Conservation (phyloP, 2,329 filamentous ascomycete genomes). For the Scleromitrula shiraiana region DNA sequence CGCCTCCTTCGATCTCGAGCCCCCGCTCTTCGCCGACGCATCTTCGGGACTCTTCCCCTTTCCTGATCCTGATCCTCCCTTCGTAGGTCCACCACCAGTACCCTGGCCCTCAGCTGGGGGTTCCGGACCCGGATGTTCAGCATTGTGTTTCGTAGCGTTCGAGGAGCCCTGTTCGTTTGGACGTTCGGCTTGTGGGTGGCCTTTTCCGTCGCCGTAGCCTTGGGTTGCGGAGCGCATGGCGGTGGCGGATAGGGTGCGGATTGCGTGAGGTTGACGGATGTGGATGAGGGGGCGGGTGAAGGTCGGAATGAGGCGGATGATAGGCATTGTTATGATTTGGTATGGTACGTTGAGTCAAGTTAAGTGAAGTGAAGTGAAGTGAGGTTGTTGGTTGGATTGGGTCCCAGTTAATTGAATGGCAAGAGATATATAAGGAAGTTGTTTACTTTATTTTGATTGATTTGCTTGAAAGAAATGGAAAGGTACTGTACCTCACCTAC, state of each 20-base stretch:
- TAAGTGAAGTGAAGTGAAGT: too few relatives aligned
- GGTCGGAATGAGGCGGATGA: too few relatives aligned
- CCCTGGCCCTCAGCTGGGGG: slow-evolving; percentile 35
- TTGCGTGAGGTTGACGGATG: slow-evolving; percentile 11
- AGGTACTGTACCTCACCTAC: neutral
- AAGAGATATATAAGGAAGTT: too few relatives aligned
- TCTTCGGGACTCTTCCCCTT: slow-evolving; percentile 26
- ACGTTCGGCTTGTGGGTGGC: slow-evolving; percentile 31
- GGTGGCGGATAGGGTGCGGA: slow-evolving; percentile 17
- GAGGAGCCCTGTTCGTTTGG: slow-evolving; percentile 32
- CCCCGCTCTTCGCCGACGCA: slow-evolving; percentile 33
- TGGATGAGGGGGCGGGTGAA: slow-evolving; percentile 3
- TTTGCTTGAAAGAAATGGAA: too few relatives aligned
- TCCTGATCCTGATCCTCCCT: slow-evolving; percentile 23
- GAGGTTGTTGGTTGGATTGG: too few relatives aligned
- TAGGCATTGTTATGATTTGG: slow-evolving; percentile 22
- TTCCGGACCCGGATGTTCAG: slow-evolving; percentile 37
- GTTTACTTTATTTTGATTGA: too few relatives aligned
- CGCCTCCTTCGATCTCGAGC: slow-evolving; percentile 34
- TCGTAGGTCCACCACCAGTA: slow-evolving; percentile 32
- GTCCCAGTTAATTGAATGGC: too few relatives aligned
- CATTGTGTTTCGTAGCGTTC: slow-evolving; percentile 28
- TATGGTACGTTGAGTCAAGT: too few relatives aligned
- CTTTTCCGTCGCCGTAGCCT: slow-evolving; percentile 37
- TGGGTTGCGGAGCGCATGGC: slow-evolving; percentile 14